Percentiles rank a stretch among this genome's conserved stretches.
Evolutionary conservation across 1,284 basidiomycete genomes (phyloP).

Genomic region (Xanthoconium separans): DNA sequence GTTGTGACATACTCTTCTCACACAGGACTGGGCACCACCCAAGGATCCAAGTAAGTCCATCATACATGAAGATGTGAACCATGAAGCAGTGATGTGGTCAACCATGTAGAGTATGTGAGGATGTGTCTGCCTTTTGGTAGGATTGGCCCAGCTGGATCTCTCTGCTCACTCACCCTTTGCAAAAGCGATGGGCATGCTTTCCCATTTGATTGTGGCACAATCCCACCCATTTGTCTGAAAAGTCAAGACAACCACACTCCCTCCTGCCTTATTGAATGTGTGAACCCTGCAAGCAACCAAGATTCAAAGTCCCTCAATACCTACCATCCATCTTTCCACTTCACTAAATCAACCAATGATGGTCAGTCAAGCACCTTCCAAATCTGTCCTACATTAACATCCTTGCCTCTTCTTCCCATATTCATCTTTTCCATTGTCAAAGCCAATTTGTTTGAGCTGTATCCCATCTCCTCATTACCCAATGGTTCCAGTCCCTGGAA

Average conservation of each 20-base stretch:
- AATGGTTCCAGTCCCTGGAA: conserved; percentile 77
- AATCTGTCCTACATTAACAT: conserved; percentile 28
- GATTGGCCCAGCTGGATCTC: conserved; percentile 67
- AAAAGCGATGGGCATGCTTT: conserved; percentile 55
- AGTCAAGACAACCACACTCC: conserved; percentile 53
- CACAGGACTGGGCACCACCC: too few species aligned
- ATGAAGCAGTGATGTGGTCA: conserved; percentile 63
- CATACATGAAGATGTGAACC: conserved; percentile 41
- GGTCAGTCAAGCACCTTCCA: conserved; percentile 21
- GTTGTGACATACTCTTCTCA: too few species aligned
- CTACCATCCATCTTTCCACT: not conserved
- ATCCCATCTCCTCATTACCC: conserved; percentile 84
- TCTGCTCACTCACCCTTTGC: conserved; percentile 67
- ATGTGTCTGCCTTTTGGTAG: conserved; percentile 41
- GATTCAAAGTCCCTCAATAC: not conserved
- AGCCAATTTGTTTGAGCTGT: conserved; percentile 81
- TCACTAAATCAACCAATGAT: conserved; percentile 23
- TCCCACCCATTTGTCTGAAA: conserved; percentile 64
- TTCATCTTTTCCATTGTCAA: conserved; percentile 92
- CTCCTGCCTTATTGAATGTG: conserved; percentile 25
- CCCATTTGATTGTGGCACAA: conserved; percentile 50
- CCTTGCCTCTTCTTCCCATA: conserved; percentile 74
- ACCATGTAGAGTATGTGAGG: conserved; percentile 63
- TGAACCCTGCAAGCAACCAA: not conserved
- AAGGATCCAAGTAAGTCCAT: too few species aligned